Base-by-base conservation (phyloP, 2,329 filamentous ascomycete genomes). In the Trichophyton rubrum region DNA sequence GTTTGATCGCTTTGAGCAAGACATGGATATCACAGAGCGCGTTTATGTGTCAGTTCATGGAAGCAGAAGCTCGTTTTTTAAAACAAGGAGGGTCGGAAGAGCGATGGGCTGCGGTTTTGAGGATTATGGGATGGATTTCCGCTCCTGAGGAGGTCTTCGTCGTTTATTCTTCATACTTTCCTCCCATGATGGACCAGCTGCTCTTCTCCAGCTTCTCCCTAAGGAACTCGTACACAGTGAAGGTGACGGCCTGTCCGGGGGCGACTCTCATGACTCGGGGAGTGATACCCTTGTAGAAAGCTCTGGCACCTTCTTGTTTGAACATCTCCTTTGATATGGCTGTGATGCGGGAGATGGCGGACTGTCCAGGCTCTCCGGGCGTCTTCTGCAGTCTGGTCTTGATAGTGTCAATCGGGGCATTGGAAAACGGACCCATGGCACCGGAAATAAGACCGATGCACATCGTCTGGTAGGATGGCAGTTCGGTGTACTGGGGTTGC, bases 241-340 rank as follows among this genome's bases (percentile, higher is more conserved):
- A 87, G 2, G 85, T 87, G 51, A 87, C 85, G 17, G 85, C 93
- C 79, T 99, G 93, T 55, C 93, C 93, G 6, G 93, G 93, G 27
- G 93, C 93, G 59, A 99, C 93, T 70, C 93, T 85, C 90, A 97
- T 97, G 67, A 99, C 88, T 68, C 93, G 84, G 5, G 93, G 93
- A 55, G 93, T 99, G 75, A 99, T 99, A 69, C 93, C 93, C 82
- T 97, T 97, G 81, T 96, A 99, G 77, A 99, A 99, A 56, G 93
- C 93, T 68, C 90, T 86, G 67, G 92, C 80, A 40, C 93, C 93
- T 77, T 99, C 93, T 78, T 95, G 89, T 85, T 85, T 88, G 78
- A 91, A 91, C 89, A 92, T 93, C 65, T 91, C 87, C 60, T 76
- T 81, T 58, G 89, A 85, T 68, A 99, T 99, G 45, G 76, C 73